Evolutionary conservation across 164 flowering plant species (phyloP), one percentile per base, ranked within the genome.

Genomic region (Vitis rupestris): DNA sequence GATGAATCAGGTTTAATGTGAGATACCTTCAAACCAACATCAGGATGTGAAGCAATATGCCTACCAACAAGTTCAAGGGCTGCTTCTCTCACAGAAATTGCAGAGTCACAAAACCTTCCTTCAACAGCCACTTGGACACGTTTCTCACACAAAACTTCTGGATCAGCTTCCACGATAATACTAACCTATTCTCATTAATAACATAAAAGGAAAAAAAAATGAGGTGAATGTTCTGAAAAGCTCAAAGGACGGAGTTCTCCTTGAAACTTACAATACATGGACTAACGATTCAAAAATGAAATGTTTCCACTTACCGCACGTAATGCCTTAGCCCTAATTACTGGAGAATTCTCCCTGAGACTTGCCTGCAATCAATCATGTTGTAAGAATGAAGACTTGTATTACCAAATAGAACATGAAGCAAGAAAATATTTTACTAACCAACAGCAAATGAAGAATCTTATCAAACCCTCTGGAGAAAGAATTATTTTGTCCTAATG

Each of bases 1-100:
- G 61, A 62, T 23, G 59, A 63, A 12, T 48, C 23, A 67, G 60
- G 62, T 16, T 27, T 9, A 51, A 56, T 9, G 58, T 59, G 51
- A 66, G 54, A 56, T 85, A 91, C 99, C 97, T 93, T 81, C 62
- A 88, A 74, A 75, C 95, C 99, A 88, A 93, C 98, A 85, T 89
- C 98, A 72, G 98, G 98, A 85, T 96, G 97, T 12, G 99, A 93
- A 50, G 99, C 96, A 84, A 96, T 96, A 85, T 93, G 91, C 79
- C 97, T 84, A 51, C 98, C 98, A 76, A 96, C 98, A 78, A 96
- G 93, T 76, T 96, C 99, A 76, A 96, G 75, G 19, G 99, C 98
- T 65, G 98, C 99, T 84, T 96, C 99, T 68, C 99, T 82, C 0
- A 84, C 98, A 73, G 98, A 91, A 75, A 93, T 96, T 47, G 97